Base-by-base conservation (phyloP, 805 yeast species). In the Saccharomycopsis selenospora region DNA sequence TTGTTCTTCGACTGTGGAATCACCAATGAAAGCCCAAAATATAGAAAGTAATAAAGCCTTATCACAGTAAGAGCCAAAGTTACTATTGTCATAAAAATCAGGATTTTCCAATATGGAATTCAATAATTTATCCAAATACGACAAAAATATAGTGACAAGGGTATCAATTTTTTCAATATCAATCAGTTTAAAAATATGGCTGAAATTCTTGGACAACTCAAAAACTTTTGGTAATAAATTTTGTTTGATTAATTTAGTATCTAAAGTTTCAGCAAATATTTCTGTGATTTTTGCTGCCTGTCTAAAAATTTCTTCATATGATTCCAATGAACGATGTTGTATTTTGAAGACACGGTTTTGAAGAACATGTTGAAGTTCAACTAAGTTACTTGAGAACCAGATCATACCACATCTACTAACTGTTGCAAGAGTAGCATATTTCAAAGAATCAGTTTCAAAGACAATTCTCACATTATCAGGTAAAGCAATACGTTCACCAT, bases 341-440 rank as follows among this genome's bases (percentile, higher is more conserved):
- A 33, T 33, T 20, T 33, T 33, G 38, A 33, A 33, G 10, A 33
- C 17, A 33, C 38, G 38, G 18, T 33, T 33, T 14, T 33, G 38
- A 10, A 52, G 33, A 2, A 46, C 20, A 13, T 41, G 61, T 2
- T 38, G 36, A 2, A 57, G 22, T 1, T 53, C 40, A 2, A 69
- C 57, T 0, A 63, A 48, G 4, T 54, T 50, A 1, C 59, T 56
- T n/a, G 79, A 80, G 55, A 86, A 66, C 82, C 89, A 85, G 1
- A 90, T 68, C 75, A 91, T 80, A 3, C 95, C 96, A 70, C 97
- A 90, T 61, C 98, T 75, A 63, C 93, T 86, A 22, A 91, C 75
- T 0, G 98, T 91, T 0, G 98, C 98, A 0, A 87, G 87, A 0
- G 98, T 91, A 0, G 95, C 85, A 55, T 75, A 68, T 2, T 66